Base-by-base conservation (phyloP, 495 filamentous ascomycete species). In the Aspergillus funiculosus region DNA sequence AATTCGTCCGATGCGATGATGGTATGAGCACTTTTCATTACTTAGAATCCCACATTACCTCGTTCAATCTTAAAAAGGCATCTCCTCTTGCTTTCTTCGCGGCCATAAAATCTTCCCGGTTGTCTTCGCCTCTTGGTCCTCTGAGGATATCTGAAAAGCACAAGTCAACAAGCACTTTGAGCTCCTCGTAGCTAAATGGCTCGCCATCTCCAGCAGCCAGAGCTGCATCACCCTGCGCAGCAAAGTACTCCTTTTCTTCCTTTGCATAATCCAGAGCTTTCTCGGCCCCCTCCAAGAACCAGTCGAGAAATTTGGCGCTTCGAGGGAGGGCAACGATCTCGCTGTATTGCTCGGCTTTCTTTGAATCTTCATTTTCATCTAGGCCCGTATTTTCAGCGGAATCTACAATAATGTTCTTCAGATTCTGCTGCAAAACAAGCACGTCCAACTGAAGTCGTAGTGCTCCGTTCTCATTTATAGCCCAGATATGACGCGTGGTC, bases 341-440 rank as follows among this genome's bases (percentile, higher is more conserved):
- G n/a, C 44, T 51, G 3, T 53, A 30, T 14, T 50, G 36, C 8
- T 34, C 47, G n/a, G 14, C 11, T 39, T 45, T 34, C 30, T 39
- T 25, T 9, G 54, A 50, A 14, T 48, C 35, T 2, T 34, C 17
- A 46, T 53, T 13, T 6, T 47, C 35, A 18, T 48, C 51, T 18
- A 43, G 11, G 0, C 13, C 24, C 1, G 48, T 14, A 9, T 60
- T 48, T 4, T 46, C 43, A 11, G 43, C 43, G 5, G 65, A 58
- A 26, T 66, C 59, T 10, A 68, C 56, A 39, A 71, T 88, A 47
- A 98, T 83, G 42, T 92, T 92, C 65, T 90, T 94, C 40, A 98
- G 75, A 52, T 95, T 95, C 54, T 97, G 94, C 58, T 95, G 90
- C 21, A 98, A 68, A 35, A 98, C 92, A 6, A 94, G 73, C 34